Base-by-base conservation (phyloP, 164 flowering plant species). In the Stephania japonica region DNA sequence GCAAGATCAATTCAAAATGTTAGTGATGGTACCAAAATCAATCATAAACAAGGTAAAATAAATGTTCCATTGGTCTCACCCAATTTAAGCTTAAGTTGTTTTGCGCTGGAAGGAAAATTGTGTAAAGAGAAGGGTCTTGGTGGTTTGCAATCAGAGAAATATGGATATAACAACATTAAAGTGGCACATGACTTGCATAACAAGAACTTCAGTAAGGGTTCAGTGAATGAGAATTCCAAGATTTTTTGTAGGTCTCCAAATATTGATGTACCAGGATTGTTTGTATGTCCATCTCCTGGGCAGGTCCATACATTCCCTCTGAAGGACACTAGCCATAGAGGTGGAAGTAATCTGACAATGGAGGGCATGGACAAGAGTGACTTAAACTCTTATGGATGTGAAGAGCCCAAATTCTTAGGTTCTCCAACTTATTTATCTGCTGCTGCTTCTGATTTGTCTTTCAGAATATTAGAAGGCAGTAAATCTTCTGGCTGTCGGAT, bases 1-100 rank as follows among this genome's bases (percentile, higher is more conserved):
- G 97, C 96, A 11, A 86, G 79, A 80, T 80, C 86, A 24, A 47
- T 73, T 7, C 76, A 73, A 42, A 53, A 27, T 9, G 65, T 72
- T 59, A 23, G 62, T 74, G 69, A 21, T 25, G 73, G 50, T 23
- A 53, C 76, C 21, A 53, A 50, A 21, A 69, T 19, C 65, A 68
- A 16, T 32, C 70, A 43, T 59, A 72, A 13, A 38, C 44, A 16
- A 49, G 64, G 50, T 13, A 71, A 73, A 74, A 71, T 71, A 26
- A 76, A 32, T 69, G 18, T 47, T 14, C 63, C 75, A 49, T 72
- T 65, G 73, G 74, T 69, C n/a, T n/a, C n/a, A 75, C 68, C 76
- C n/a, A 70, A 27, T 27, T 19, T 14, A 41, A 81, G 42, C 62
- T 23, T 73, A 44, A 75, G 72, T 6, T 16, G 13, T 73, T 1